These are phyloP conservation scores for Phytophthora agathidicida DNA, from an alignment of 352 stramenopile genomes.

Conservation along the genomic window DNA sequence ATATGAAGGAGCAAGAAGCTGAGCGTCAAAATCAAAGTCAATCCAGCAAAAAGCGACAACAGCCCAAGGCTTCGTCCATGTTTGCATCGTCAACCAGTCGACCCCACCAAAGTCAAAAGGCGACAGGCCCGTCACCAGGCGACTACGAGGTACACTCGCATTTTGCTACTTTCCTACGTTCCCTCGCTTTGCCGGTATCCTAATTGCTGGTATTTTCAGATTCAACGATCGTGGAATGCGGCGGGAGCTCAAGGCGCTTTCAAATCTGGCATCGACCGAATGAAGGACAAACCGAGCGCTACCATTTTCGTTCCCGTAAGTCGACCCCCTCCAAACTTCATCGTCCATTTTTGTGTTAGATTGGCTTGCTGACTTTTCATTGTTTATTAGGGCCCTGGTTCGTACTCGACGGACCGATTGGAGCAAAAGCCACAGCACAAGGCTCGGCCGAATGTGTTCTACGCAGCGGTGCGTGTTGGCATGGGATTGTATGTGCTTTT, in stretches of 20 bases:
- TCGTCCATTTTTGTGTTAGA: no score
- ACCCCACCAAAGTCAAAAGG: conserved; percentile 47
- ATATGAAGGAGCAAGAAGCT: conserved; percentile 49
- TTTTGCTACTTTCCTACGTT: background rate
- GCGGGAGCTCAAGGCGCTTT: conserved; percentile 66
- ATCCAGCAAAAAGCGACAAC: conserved; percentile 28
- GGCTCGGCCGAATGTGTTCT: conserved; percentile 73
- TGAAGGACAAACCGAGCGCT: conserved; percentile 42
- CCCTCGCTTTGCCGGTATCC: background rate
- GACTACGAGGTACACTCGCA: conserved; percentile 64
- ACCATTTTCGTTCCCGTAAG: conserved; percentile 54
- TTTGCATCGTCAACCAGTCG: conserved; percentile 73
- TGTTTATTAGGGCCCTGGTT: conserved; percentile 65
- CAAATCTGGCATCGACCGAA: conserved; percentile 67
- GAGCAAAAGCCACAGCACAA: conserved; percentile 68
- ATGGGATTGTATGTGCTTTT: background rate
- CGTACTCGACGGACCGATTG: conserved; percentile 51
- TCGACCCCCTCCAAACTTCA: no score
- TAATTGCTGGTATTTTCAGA: conserved; percentile 27
- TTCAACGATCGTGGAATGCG: conserved; percentile 67
- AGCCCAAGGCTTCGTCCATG: conserved; percentile 57
- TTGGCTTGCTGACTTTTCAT: no score
- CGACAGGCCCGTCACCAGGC: conserved; percentile 52
- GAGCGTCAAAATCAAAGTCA: conserved; percentile 15
- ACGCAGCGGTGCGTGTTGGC: conserved; percentile 48